Base-by-base conservation (phyloP, 2,329 filamentous ascomycete species). In the Geosmithia putterillii region DNA sequence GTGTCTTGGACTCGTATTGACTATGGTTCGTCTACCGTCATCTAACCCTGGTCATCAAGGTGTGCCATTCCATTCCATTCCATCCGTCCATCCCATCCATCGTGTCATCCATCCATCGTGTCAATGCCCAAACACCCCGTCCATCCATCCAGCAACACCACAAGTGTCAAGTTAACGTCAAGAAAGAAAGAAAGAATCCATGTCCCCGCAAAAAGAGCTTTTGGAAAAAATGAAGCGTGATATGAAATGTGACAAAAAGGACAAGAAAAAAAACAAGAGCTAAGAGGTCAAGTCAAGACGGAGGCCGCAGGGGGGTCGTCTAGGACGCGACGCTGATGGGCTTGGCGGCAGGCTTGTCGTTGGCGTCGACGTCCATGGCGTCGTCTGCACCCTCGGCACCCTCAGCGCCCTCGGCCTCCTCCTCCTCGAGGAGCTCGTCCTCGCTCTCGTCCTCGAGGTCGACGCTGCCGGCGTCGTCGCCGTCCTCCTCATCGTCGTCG, bases 401-500 rank as follows among this genome's bases (percentile, higher is more conserved):
- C 10, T 52, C 55, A n/a, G 46, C 61, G 44, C 63, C 67, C 10
- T 52, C 67, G 9, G 48, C 61, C 41, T 66, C 64, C 32, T 81
- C 73, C 14, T 83, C 81, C 46, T 83, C 79, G 43, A 81, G 78
- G 20, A 86, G 77, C 47, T 80, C 80, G 25, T 83, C 83, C 51
- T 79, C 79, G 52, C 79, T 86, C 60, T 88, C 84, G 44, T 79
- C 81, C 55, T 87, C 84, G 39, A 88, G 77, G 58, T 88, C 84
- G 58, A 88, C 84, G 54, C 81, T 86, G 50, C 80, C 84, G 46
- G 79, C 83, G 47, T 89, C 83, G n/a, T 81, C 84, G 46, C 79
- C 83, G 47, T 89, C 83, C 15, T 81, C 69, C 46, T 79, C 79
- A 15, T 82, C 79, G 43, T 85, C 82, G 17, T 84, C 77, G 19